Evolutionary conservation across 2,329 filamentous ascomycete species (phyloP), one percentile per base, ranked within the genome.

Genomic region (Penicillium sclerotiorum): DNA sequence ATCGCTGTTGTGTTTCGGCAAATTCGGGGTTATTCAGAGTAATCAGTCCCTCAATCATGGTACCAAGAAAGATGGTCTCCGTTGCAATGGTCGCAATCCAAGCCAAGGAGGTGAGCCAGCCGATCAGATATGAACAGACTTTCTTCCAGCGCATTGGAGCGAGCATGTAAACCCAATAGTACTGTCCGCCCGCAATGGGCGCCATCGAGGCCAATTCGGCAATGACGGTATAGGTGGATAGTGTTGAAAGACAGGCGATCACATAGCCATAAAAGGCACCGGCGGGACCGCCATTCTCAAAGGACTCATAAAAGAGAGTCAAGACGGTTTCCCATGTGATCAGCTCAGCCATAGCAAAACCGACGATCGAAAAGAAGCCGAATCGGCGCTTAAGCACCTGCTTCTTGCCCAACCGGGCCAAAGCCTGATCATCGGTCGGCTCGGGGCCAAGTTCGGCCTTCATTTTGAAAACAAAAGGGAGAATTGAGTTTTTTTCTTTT

Each of bases 241-340:
- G 57, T 0, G 75, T 80, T 1, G 74, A 76, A 15, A 67, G 58
- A 76, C 77, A 80, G 15, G 78, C 75, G 39, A 81, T 74, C 25
- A 81, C 70, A 63, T 76, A 82, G 40, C 77, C 77, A 55, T 79
- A 81, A 8, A 81, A 61, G 6, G 79, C 64, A 4, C 79, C 78
- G 1, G 76, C 71, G 11, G 78, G 74, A 4, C 75, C 75, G 13
- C 75, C 75, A 59, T 77, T 77, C 20, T 71, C 60, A 37, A 74
- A 68, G 1, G 71, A 67, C 52, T 77, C 65, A 45, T 58, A 65
- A 58, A 77, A 76, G 11, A 76, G 59, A 3, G 73, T 72, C 4
- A 76, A 65, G 8, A 75, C 72, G 0, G 74, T 76, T 48, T 77
- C 74, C 73, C 73, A 76, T 21, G 73, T 75, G 45, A 76, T 75